Evolutionary conservation across 306 rosid genomes (phyloP).

Genomic region (Pyrus betulifolia): DNA sequence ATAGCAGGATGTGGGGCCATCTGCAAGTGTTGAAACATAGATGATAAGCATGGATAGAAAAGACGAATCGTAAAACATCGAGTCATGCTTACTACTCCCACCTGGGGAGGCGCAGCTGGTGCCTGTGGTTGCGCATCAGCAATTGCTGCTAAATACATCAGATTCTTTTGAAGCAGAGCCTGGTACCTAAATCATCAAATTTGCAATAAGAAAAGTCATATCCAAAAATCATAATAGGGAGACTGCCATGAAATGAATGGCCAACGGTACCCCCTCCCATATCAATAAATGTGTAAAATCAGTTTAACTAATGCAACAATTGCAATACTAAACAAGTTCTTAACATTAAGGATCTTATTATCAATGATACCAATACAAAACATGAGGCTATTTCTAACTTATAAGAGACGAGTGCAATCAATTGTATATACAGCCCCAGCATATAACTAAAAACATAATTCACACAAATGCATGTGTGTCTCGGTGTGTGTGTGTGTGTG

Average conservation of each 20-base stretch:
- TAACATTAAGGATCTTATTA: not conserved
- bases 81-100: constrained; percentile 21
- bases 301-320: not conserved
- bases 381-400: not conserved
- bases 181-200: constrained; percentile 58
- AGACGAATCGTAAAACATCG: not conserved
- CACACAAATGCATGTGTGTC: not conserved
- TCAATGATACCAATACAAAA: not conserved
- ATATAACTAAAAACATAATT: constrained; percentile 1
- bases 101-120: constrained; percentile 86
- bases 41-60: constrained; percentile 8
- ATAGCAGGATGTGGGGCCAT: constrained; percentile 84
- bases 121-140: constrained; percentile 97
- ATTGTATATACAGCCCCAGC: not conserved
- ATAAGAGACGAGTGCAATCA: not conserved
- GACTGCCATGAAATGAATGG: not conserved
- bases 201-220: not conserved
- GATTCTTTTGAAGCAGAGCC: constrained; percentile 96
- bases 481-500: no score
- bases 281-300: not conserved
- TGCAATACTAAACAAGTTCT: not conserved
- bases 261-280: not conserved
- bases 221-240: not conserved
- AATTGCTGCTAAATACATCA: constrained; percentile 98
- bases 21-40: constrained; percentile 34